These are phyloP conservation scores for Vigna hirtella DNA, from an alignment of 306 rosid species.

Conservation along the genomic window DNA sequence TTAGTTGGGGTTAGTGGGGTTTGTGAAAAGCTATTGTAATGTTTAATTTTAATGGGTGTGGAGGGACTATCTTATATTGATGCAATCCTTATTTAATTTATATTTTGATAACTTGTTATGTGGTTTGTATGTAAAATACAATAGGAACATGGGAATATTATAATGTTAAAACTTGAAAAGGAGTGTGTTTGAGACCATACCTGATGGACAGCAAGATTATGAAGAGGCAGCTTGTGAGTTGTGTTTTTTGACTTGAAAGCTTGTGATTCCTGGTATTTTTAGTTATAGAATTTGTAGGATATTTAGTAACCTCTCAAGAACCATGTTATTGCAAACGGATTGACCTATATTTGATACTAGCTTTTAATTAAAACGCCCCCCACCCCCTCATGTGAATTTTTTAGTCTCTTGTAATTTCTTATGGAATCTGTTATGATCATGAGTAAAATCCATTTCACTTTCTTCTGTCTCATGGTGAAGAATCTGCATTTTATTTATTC, in stretches of 20 bases:
- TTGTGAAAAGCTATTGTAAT: too few relatives aligned
- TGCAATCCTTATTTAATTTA: too few relatives aligned
- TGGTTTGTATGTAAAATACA: too few relatives aligned
- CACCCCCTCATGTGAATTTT: neutral
- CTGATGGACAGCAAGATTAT: neutral
- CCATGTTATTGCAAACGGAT: slow-evolving; percentile 17
- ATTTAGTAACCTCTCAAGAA: neutral
- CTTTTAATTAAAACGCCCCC: neutral
- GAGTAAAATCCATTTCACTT: neutral
- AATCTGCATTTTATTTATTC: neutral
- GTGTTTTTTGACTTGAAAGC: neutral
- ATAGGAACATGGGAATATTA: neutral
- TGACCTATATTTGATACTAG: neutral
- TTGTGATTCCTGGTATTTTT: neutral
- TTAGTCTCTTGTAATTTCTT: neutral
- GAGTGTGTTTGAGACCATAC: neutral
- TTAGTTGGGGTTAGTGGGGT: too few relatives aligned
- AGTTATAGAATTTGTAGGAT: neutral
- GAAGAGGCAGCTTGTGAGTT: neutral
- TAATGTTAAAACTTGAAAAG: slow-evolving; percentile 8
- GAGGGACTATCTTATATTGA: too few relatives aligned
- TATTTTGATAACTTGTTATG: too few relatives aligned
- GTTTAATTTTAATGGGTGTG: too few relatives aligned
- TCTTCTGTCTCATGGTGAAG: neutral
- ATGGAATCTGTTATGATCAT: neutral